Base-by-base conservation (phyloP, 1,284 basidiomycete genomes). In the Sphagnurus paluster region DNA sequence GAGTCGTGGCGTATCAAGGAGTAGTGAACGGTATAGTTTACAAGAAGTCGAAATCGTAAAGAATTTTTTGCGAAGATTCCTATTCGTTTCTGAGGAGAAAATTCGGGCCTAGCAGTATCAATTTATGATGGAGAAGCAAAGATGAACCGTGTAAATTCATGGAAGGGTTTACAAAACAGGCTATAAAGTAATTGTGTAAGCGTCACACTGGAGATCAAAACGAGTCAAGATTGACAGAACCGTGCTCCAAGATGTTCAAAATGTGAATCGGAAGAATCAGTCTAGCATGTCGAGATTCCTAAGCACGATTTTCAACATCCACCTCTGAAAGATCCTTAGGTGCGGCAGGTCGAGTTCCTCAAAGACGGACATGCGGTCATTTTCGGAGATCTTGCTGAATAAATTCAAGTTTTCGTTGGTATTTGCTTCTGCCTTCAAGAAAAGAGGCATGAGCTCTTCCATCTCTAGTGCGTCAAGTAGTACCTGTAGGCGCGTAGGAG, bases 381-480 rank as follows among this genome's bases (percentile, higher is more conserved):
- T 23, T n/a, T 50, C 42, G 20, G 44, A 17, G 37, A 61, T 36
- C 20, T 42, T n/a, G 9, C 35, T 49, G 17, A 64, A 55, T 7
- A 46, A 35, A 1, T 34, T 14, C 24, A 63, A 56, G 2, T 59
- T 53, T 10, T 48, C 41, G 20, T 63, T 50, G 6, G 52, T 57
- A 10, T 29, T 57, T 16, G 66, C 50, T 7, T 54, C 54, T 6
- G 53, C 52, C 33, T 40, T 44, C 5, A 49, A 42, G 37, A 66
- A 56, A 2, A 54, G 50, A 26, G 60, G 58, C 3, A 60, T 30
- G 17, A 66, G 45, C 28, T 64, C 61, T 17, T 54, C 50, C 26
- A 61, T 39, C 14, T 59, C 58, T n/a, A 54, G 48, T 8, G 37
- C 32, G 7, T 43, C 44, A 11, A 65, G 40, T 21, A 58, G 44